Evolutionary conservation across 2,329 filamentous ascomycete genomes (phyloP).

Genomic region (Plectosphaerella cucumerina): DNA sequence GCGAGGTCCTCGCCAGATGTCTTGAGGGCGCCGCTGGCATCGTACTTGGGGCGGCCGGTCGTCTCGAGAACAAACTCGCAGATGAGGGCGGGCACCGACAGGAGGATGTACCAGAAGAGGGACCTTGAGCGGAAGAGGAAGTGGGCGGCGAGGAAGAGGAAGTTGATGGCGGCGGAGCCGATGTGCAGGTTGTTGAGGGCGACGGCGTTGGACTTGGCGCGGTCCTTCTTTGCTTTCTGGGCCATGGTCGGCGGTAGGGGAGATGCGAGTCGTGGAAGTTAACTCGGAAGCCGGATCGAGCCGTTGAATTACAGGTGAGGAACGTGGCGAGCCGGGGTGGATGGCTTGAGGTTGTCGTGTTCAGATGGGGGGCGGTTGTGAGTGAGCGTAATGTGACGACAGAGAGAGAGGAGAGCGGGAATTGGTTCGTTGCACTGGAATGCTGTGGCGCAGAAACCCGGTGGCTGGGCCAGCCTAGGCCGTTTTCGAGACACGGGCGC

Average conservation of each 20-base stretch:
- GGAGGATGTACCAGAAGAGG: conserved; percentile 62
- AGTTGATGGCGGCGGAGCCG: conserved; percentile 67
- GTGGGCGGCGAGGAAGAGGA: conserved; percentile 69
- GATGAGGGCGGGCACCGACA: conserved; percentile 70
- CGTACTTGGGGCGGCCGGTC: conserved; percentile 74
- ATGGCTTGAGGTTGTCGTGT: no score
- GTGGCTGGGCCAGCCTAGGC: not conserved
- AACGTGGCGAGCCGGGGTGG: no score
- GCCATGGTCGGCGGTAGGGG: conserved; percentile 40
- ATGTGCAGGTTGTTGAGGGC: conserved; percentile 79
- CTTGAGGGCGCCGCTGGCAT: conserved; percentile 63
- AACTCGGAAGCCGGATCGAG: no score
- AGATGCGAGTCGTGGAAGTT: not conserved
- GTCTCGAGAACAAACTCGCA: conserved; percentile 85
- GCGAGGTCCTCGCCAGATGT: conserved; percentile 83
- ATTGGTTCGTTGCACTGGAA: not conserved
- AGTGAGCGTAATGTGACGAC: no score
- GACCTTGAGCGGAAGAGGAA: conserved; percentile 63
- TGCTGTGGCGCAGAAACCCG: not conserved
- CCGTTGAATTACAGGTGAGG: no score
- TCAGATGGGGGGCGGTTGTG: no score
- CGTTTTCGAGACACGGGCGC: not conserved
- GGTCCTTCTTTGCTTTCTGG: conserved; percentile 60
- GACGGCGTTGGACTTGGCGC: conserved; percentile 72
- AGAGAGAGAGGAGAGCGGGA: no score